Evolutionary conservation across 768 basidiomycete genomes (phyloP).

Genomic region (Lactarius hatsudake): DNA sequence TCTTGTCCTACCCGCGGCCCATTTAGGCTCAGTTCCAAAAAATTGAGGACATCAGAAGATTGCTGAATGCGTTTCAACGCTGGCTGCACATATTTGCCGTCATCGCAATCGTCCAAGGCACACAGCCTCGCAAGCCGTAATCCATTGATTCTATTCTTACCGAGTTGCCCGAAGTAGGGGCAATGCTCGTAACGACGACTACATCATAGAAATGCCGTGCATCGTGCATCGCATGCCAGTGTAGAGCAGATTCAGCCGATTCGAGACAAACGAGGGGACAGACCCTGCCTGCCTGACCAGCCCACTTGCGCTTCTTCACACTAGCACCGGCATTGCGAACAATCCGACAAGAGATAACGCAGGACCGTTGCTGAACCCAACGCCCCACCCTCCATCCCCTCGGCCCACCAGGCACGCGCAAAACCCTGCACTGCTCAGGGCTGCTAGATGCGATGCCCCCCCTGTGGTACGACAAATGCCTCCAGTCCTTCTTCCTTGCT

Average conservation of each 20-base stretch:
- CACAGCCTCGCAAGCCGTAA: background rate
- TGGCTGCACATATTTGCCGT: background rate
- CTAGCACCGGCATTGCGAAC: slow-evolving; percentile 28
- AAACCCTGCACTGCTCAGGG: slow-evolving; percentile 42
- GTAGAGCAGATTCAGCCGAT: background rate
- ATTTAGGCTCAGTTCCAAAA: background rate
- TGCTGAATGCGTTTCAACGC: background rate
- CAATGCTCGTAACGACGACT: background rate
- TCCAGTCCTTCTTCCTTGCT: slow-evolving; percentile 63
- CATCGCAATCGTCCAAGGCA: background rate
- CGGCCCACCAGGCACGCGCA: slow-evolving; percentile 35
- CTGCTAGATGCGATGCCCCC: slow-evolving; percentile 37
- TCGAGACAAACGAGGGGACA: background rate
- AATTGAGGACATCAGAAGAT: background rate
- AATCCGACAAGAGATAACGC: slow-evolving; percentile 40
- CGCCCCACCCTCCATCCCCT: slow-evolving; percentile 50
- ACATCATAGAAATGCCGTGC: background rate
- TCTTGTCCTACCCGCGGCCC: background rate
- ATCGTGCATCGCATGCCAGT: background rate
- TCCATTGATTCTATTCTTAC: background rate
- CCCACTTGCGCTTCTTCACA: background rate
- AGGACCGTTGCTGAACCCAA: slow-evolving; percentile 59
- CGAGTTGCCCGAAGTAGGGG: background rate
- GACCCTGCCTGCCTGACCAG: background rate
- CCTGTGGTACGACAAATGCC: slow-evolving; percentile 26